Conservation (phyloP, 176 grass and related monocot genomes). For the Zea mays region DNA sequence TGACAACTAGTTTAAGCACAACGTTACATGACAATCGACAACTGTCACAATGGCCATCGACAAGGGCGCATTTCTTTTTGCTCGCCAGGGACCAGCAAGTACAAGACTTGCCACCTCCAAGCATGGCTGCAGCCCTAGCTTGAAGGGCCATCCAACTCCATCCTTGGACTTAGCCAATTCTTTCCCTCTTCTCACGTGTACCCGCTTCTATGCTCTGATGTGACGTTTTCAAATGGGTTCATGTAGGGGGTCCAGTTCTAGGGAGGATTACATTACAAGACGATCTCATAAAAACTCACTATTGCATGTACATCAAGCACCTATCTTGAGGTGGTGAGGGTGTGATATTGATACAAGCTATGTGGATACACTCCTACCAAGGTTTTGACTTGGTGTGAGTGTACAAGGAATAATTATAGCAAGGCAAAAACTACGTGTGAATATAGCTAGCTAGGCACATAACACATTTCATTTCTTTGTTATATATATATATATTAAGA, state of each 20-base stretch:
- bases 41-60: slow-evolving; percentile 43
- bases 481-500: too few relatives aligned
- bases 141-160: slow-evolving; percentile 14
- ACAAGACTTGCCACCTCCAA: slow-evolving; percentile 39
- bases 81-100: slow-evolving; percentile 33
- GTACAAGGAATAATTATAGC: slow-evolving; percentile 23
- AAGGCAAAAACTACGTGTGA: background rate
- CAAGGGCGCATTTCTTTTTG: too few relatives aligned
- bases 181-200: slow-evolving; percentile 23
- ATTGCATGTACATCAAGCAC: slow-evolving; percentile 32
- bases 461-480: too few relatives aligned
- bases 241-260: slow-evolving; percentile 53
- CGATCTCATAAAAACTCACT: slow-evolving; percentile 5
- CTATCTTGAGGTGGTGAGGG: slow-evolving; percentile 37
- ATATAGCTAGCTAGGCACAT: too few relatives aligned
- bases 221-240: slow-evolving; percentile 40
- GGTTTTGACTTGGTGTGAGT: slow-evolving; percentile 46
- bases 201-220: slow-evolving; percentile 26
- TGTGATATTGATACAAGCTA: slow-evolving; percentile 12
- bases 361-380: slow-evolving; percentile 41
- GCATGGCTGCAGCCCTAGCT: too few relatives aligned
- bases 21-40: slow-evolving; percentile 48
- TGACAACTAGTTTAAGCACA: slow-evolving; percentile 28
- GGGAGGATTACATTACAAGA: slow-evolving; percentile 42
- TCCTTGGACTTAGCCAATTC: slow-evolving; percentile 58